Conservation (phyloP, 1,284 basidiomycete genomes). For the Irpex rosettiformis region DNA sequence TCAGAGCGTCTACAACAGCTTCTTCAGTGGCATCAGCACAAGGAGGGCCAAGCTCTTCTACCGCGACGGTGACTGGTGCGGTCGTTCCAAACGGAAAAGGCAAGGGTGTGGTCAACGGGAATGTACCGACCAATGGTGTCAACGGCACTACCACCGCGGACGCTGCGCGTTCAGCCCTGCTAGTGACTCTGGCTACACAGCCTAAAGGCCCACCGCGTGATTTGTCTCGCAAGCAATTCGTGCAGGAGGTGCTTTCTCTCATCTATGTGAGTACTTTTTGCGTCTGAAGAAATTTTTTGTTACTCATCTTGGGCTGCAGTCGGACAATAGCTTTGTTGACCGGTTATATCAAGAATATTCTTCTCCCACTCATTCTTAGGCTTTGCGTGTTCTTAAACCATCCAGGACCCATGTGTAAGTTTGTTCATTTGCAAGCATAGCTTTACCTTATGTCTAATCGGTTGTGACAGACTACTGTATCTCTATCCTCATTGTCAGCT, state of each 20-base stretch:
- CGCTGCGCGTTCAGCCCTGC: constrained; percentile 8
- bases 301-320: constrained; percentile 10
- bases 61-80: not conserved
- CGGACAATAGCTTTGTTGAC: constrained; percentile 23
- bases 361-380: not conserved
- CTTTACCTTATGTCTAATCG: not conserved
- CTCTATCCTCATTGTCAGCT: not conserved
- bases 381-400: not conserved
- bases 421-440: not conserved
- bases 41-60: constrained; percentile 1
- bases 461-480: constrained; percentile 4
- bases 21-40: not conserved
- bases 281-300: not conserved
- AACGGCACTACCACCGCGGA: constrained; percentile 14
- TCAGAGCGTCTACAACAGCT: not conserved
- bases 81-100: constrained; percentile 8
- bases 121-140: constrained; percentile 6
- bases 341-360: constrained; percentile 23
- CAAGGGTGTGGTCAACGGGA: constrained; percentile 7
- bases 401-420: not conserved
- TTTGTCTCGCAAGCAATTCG: constrained; percentile 17
- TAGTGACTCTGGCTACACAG: constrained; percentile 9
- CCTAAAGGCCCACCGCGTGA: constrained; percentile 12
- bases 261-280: constrained; percentile 16
- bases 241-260: constrained; percentile 15